Evolutionary conservation across 345 rosid species (phyloP).

Genomic region (Murraya paniculata): DNA sequence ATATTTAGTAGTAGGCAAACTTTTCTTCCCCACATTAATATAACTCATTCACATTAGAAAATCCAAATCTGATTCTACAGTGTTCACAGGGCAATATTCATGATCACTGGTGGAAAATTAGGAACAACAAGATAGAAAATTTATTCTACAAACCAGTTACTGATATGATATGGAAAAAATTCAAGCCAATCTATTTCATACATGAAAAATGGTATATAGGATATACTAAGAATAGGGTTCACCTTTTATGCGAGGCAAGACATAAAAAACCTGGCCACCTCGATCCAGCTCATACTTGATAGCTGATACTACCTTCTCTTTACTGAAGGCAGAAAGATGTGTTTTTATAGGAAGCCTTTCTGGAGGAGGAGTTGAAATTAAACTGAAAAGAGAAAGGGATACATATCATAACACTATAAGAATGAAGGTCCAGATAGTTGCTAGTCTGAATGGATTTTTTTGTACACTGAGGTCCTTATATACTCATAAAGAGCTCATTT

Average conservation of each 20-base stretch:
- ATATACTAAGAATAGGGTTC: conserved; percentile 12
- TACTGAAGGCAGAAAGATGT: conserved; percentile 62
- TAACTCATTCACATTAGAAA: not conserved
- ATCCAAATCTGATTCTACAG: not conserved
- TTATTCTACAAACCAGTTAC: not conserved
- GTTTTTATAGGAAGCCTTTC: conserved; percentile 97
- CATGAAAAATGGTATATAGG: not conserved
- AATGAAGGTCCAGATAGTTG: not conserved
- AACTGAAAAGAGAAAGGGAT: conserved; percentile 43
- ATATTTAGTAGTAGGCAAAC: not conserved
- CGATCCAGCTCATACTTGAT: conserved; percentile 80
- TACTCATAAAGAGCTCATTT: conserved; percentile 1
- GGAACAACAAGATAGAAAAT: not conserved
- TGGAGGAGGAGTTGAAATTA: conserved; percentile 95
- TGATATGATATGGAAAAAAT: not conserved
- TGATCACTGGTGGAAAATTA: not conserved
- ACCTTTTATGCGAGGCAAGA: conserved; percentile 96
- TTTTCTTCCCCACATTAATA: not conserved
- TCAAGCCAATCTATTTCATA: not conserved
- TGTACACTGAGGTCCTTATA: not conserved
- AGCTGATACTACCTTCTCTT: conserved; percentile 65
- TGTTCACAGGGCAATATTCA: not conserved
- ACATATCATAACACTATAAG: conserved; percentile 5
- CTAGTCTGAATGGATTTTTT: not conserved
- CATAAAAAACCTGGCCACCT: conserved; percentile 93